Evolutionary conservation across 108 stramenopile species (phyloP), one percentile per base, ranked within the genome.

Genomic region (Chaetoceros muelleri): DNA sequence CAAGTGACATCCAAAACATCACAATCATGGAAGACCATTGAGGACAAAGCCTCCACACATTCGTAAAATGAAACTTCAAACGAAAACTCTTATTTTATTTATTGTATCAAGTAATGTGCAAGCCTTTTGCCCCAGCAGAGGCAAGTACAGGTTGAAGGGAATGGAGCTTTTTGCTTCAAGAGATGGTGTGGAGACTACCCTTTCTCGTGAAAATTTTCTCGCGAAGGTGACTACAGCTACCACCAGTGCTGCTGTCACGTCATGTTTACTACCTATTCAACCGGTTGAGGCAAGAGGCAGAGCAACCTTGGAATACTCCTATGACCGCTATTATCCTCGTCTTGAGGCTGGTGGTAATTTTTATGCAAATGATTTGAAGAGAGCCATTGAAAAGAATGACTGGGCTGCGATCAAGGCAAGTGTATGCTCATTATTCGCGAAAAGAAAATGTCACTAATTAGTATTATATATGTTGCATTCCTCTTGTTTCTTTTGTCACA

Each of bases 271-370:
- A 10, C 28, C 66, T 8, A n/a, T n/a, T n/a, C 52, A 70, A 46
- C 78, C 75, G 3, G 78, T 78, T 25, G 48, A 51, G 31, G 85
- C 85, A 17, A 44, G 82, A 59, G 88, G 88, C 21, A 51, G 82
- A 23, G 88, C 84, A 0, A 85, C 82, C n/a, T 60, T 90, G 8
- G 88, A 90, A 28, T 55, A 73, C 46, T 68, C 82, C 2, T 85
- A 81, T 40, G 84, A 85, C 46, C 78, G 82, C 16, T 90, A 90
- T 62, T 54, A 70, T 29, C 81, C 82, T 24, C 70, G 88, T n/a
- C 83, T 90, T 28, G 64, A 59, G 7, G 84, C 78, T n/a, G 88
- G 87, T 23, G 88, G 84, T 8, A 51, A 77, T 27, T 83, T 81
- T 55, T 90, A 78, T 55, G 73, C 67, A 60, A 57, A 45, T 28